These are phyloP conservation scores for Fusarium sacchari DNA, from an alignment of 2,329 filamentous ascomycete species.

Conservation along the genomic window DNA sequence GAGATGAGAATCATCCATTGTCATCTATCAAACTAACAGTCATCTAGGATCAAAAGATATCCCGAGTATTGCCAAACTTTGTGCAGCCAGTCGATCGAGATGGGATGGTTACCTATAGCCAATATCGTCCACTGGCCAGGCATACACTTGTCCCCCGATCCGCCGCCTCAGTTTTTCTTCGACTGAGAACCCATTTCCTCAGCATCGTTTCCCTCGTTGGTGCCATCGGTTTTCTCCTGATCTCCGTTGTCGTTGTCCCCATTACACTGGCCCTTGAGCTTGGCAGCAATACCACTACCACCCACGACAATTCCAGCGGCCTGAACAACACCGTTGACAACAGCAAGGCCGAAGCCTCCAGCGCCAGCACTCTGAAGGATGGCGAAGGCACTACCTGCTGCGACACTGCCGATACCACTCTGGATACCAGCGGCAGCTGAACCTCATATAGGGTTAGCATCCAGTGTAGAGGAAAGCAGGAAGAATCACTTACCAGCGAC, in stretches of 20 bases:
- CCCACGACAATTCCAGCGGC: background rate
- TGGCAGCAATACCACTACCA: background rate
- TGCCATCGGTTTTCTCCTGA: background rate
- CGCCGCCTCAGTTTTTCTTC: background rate
- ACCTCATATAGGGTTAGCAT: background rate
- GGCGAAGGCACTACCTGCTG: conserved; percentile 40
- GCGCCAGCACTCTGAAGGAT: conserved; percentile 47
- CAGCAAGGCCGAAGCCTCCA: conserved; percentile 42
- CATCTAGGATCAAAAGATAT: background rate
- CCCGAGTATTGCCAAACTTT: background rate
- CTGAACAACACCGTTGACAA: conserved; percentile 33
- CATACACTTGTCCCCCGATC: background rate
- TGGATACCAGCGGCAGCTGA: conserved; percentile 42
- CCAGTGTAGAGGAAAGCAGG: too few relatives aligned
- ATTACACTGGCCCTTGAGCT: too few relatives aligned
- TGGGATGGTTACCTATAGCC: too few relatives aligned
- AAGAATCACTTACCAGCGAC: too few relatives aligned
- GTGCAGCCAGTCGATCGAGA: background rate
- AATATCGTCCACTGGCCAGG: background rate
- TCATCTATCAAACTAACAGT: background rate
- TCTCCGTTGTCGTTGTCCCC: background rate
- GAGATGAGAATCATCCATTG: background rate
- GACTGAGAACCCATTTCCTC: background rate
- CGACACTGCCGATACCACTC: conserved; percentile 44
- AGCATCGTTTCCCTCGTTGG: too few relatives aligned